These are phyloP conservation scores for Tetratostichococcus sp. DNA, from an alignment of 139 green algal genomes.

Conservation along the genomic window DNA sequence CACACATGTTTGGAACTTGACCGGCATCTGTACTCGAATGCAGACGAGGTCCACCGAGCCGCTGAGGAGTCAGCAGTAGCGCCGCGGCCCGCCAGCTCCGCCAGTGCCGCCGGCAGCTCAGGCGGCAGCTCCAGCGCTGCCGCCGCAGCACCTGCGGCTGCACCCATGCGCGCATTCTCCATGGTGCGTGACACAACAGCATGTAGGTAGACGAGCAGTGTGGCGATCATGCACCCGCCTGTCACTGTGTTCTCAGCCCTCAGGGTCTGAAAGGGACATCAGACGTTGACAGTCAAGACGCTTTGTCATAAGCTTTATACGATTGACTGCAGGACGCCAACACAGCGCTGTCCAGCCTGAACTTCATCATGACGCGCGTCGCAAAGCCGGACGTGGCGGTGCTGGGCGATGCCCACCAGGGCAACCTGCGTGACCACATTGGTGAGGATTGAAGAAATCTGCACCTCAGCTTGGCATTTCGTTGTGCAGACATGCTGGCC, in stretches of 20 bases:
- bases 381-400: neutral
- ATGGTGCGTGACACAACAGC: neutral
- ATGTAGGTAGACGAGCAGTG: too few relatives aligned
- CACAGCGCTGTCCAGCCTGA: slow-evolving; percentile 2
- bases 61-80: neutral
- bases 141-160: too few relatives aligned
- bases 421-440: slow-evolving; percentile 4
- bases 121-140: neutral
- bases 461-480: too few relatives aligned
- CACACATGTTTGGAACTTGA: too few relatives aligned
- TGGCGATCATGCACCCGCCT: too few relatives aligned
- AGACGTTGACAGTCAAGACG: too few relatives aligned
- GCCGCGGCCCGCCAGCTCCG: too few relatives aligned
- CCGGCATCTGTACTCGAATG: too few relatives aligned
- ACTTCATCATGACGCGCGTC: slow-evolving; percentile 5
- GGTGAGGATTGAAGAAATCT: neutral
- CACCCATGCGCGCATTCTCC: neutral
- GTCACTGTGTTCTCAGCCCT: too few relatives aligned
- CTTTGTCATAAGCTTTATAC: too few relatives aligned
- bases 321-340: neutral
- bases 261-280: too few relatives aligned
- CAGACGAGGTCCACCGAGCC: neutral
- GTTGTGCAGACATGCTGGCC: too few relatives aligned
- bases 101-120: neutral
- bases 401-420: slow-evolving; percentile 1